phyloP scores from a whole-genome alignment of 768 basidiomycete genomes.

The Trametes cinnabarina region DNA sequence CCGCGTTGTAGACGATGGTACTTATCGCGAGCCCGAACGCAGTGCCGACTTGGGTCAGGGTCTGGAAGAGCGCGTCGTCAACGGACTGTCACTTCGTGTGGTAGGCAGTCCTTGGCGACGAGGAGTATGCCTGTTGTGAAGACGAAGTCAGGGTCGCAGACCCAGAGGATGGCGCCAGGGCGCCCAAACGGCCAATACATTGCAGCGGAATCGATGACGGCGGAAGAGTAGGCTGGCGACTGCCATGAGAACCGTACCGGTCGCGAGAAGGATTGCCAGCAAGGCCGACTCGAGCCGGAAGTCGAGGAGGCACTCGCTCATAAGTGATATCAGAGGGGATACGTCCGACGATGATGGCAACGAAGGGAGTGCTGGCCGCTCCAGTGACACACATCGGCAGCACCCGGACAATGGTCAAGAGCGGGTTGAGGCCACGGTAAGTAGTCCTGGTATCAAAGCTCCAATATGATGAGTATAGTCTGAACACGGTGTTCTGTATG shows the following conservation, averaged over 20 bases:
- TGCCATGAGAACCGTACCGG: too few species aligned
- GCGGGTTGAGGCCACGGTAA: slow-evolving; percentile 46
- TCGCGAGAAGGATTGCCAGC: too few species aligned
- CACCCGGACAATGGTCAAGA: slow-evolving; percentile 63
- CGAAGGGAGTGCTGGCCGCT: slow-evolving; percentile 57
- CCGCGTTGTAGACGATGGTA: slow-evolving; percentile 66
- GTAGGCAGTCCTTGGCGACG: slow-evolving; percentile 61
- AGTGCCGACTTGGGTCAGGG: slow-evolving; percentile 71
- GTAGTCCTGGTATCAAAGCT: slow-evolving; percentile 77
- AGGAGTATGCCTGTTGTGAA: slow-evolving; percentile 73
- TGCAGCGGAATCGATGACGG: too few species aligned
- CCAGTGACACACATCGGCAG: slow-evolving; percentile 75
- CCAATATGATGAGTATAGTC: slow-evolving; percentile 4
- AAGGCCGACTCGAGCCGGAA: slow-evolving; percentile 32
- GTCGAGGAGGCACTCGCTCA: slow-evolving; percentile 67
- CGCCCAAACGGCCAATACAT: too few species aligned
- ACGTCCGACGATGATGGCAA: slow-evolving; percentile 56
- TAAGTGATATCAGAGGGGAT: slow-evolving; percentile 53
- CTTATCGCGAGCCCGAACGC: slow-evolving; percentile 69
- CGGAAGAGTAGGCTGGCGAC: too few species aligned
- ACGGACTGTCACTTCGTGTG: slow-evolving; percentile 76
- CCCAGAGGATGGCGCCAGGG: slow-evolving; percentile 36
- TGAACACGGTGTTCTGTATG: too few species aligned
- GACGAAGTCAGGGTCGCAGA: slow-evolving; percentile 79
- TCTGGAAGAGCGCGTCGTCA: slow-evolving; percentile 74